phyloP scores from a whole-genome alignment of 2,329 filamentous ascomycete genomes.

The Bertia moriformis region DNA sequence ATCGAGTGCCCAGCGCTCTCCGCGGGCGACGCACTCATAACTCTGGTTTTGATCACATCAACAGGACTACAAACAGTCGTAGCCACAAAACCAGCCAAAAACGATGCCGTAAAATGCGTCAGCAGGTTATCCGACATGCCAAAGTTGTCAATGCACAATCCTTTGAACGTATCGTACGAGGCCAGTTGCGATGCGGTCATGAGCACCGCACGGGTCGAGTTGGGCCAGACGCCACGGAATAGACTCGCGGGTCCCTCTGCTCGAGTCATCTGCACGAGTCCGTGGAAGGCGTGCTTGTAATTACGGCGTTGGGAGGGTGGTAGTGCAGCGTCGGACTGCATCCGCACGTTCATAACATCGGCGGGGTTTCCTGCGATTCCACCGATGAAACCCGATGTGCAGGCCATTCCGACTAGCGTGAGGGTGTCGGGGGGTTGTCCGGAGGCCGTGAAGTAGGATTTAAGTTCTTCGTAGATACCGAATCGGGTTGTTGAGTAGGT shows the following conservation, averaged over 20 bases:
- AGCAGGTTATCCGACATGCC: constrained; percentile 19
- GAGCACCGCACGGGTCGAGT: constrained; percentile 23
- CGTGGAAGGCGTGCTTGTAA: constrained; percentile 21
- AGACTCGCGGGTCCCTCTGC: constrained; percentile 24
- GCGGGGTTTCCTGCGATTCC: constrained; percentile 17
- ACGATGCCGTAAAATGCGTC: constrained; percentile 22
- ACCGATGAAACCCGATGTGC: constrained; percentile 25
- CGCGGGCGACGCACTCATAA: constrained; percentile 18
- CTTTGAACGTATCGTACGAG: constrained; percentile 12
- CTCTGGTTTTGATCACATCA: constrained; percentile 26
- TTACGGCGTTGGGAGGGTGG: constrained; percentile 16
- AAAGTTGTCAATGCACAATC: constrained; percentile 11
- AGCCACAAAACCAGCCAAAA: constrained; percentile 27
- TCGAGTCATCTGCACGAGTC: constrained; percentile 14
- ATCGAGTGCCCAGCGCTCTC: constrained; percentile 27
- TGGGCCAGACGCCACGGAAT: constrained; percentile 20
- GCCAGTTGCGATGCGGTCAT: constrained; percentile 22
- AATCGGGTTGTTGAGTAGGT: constrained; percentile 29
- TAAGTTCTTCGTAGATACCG: constrained; percentile 20
- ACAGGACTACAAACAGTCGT: constrained; percentile 28
- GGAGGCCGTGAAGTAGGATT: constrained; percentile 11
- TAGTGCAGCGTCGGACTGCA: constrained; percentile 29
- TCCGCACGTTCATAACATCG: constrained; percentile 20
- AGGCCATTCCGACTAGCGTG: constrained; percentile 22
- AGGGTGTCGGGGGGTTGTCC: constrained; percentile 17